A percentile compares a stretch with the other conserved stretches of the same genome.
These are phyloP conservation scores for Kluyveromyces sp. DNA, from an alignment of 1,139 yeast species.

Conservation along the genomic window DNA sequence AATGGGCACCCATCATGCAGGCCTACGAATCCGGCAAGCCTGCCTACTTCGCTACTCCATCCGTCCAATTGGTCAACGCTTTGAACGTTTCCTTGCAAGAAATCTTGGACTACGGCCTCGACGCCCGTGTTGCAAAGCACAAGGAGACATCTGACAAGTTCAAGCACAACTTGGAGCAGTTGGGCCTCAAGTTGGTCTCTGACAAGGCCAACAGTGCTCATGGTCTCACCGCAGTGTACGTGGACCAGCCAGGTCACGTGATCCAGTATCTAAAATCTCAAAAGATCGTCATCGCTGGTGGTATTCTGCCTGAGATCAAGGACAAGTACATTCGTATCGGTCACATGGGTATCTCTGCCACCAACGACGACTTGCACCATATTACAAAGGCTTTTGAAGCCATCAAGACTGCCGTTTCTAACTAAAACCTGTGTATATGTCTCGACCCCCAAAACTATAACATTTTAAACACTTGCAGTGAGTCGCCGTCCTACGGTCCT, in stretches of 20 bases:
- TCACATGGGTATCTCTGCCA: constrained; percentile 79
- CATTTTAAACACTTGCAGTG: too few species aligned
- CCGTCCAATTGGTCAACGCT: constrained; percentile 80
- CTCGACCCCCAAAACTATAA: neutral
- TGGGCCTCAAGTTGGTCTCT: constrained; percentile 69
- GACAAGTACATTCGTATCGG: constrained; percentile 88
- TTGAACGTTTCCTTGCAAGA: constrained; percentile 71
- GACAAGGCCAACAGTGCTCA: constrained; percentile 64
- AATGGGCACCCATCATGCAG: constrained; percentile 86
- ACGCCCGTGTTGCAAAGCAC: constrained; percentile 58
- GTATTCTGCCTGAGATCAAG: constrained; percentile 75
- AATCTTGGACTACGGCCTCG: constrained; percentile 55
- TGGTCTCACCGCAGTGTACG: constrained; percentile 82
- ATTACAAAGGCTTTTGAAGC: constrained; percentile 36
- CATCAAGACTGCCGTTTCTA: constrained; percentile 21
- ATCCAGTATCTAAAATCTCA: constrained; percentile 49
- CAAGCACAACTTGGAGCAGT: constrained; percentile 46
- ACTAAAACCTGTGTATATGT: neutral
- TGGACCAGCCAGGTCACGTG: constrained; percentile 69
- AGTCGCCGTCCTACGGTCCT: too few species aligned
- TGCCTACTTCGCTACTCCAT: constrained; percentile 91
- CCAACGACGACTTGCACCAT: constrained; percentile 36
- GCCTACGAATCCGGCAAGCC: constrained; percentile 79
- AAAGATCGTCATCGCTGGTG: constrained; percentile 85
- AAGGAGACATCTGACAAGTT: constrained; percentile 55